Percentiles rank a stretch among this genome's conserved stretches.
Conservation (phyloP, 306 rosid species). For the Mimosa bimucronata region DNA sequence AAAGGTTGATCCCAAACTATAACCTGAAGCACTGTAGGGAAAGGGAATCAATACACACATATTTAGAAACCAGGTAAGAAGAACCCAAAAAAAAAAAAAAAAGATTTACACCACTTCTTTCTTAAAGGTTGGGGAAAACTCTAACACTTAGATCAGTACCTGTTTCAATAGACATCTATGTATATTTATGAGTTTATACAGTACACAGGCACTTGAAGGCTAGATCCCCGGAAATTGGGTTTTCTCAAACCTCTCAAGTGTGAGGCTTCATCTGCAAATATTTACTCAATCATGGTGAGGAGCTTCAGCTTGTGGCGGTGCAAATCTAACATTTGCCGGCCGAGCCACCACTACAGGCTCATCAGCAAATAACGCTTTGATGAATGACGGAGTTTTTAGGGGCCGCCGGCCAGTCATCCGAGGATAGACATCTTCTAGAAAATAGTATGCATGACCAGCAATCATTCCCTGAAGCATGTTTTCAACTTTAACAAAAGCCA, state of each 20-base stretch:
- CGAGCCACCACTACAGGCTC: constrained; percentile 58
- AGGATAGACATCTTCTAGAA: constrained; percentile 73
- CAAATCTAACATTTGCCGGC: constrained; percentile 58
- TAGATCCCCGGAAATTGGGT: neutral
- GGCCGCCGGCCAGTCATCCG: constrained; percentile 69
- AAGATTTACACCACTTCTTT: neutral
- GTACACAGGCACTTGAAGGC: neutral
- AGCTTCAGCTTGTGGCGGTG: constrained; percentile 53
- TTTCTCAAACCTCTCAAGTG: neutral
- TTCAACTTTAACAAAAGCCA: neutral
- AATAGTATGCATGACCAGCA: constrained; percentile 80
- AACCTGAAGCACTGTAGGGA: neutral
- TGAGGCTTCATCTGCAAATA: neutral
- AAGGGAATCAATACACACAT: neutral
- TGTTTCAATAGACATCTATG: neutral
- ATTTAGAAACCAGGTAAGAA: neutral
- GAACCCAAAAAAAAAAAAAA: neutral
- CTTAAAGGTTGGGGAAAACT: neutral
- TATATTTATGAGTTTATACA: neutral
- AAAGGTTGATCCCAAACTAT: neutral
- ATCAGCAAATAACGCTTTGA: constrained; percentile 66
- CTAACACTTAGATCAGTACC: neutral
- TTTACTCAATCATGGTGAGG: constrained; percentile 44
- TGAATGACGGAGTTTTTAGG: constrained; percentile 55
- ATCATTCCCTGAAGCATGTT: constrained; percentile 59